A percentile compares a stretch with the other conserved stretches of the same genome.
Evolutionary conservation across 2,329 filamentous ascomycete genomes (phyloP).

Genomic region (Nothopassalora personata): DNA sequence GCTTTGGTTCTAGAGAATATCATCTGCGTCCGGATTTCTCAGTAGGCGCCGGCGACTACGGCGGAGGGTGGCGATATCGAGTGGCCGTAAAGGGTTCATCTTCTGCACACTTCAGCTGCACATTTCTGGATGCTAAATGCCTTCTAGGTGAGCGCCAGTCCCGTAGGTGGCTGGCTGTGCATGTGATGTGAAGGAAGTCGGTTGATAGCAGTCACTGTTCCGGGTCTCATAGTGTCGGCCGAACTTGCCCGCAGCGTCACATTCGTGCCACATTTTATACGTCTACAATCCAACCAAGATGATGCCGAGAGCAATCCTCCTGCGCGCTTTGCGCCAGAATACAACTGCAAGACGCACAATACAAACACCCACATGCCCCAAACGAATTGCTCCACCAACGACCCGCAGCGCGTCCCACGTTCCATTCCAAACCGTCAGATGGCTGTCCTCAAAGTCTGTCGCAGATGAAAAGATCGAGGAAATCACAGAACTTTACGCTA

Average conservation of each 20-base stretch:
- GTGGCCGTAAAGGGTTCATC: background rate
- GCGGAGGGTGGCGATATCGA: background rate
- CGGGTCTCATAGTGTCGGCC: background rate
- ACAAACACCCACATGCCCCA: conserved; percentile 17
- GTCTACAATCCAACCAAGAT: conserved; percentile 11
- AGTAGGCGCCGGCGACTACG: conserved; percentile 4
- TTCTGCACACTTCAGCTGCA: background rate
- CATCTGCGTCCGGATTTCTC: conserved; percentile 11
- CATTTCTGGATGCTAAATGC: background rate
- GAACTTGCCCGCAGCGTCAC: background rate
- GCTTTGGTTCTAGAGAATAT: conserved; percentile 1
- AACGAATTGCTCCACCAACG: conserved; percentile 1
- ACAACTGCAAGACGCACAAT: conserved; percentile 14
- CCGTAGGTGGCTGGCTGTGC: background rate
- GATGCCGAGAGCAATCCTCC: conserved; percentile 18
- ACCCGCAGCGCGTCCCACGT: conserved; percentile 24
- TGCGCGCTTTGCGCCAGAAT: conserved; percentile 17
- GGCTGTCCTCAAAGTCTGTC: conserved; percentile 25
- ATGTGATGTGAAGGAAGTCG: background rate
- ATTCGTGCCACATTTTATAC: too few species aligned
- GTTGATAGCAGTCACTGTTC: background rate
- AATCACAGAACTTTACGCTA: conserved; percentile 38
- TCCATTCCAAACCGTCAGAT: conserved; percentile 20
- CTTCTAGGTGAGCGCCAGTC: background rate
- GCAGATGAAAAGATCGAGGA: conserved; percentile 39